phyloP scores from a whole-genome alignment of 2,329 filamentous ascomycete species.

The Trichophyton simii region DNA sequence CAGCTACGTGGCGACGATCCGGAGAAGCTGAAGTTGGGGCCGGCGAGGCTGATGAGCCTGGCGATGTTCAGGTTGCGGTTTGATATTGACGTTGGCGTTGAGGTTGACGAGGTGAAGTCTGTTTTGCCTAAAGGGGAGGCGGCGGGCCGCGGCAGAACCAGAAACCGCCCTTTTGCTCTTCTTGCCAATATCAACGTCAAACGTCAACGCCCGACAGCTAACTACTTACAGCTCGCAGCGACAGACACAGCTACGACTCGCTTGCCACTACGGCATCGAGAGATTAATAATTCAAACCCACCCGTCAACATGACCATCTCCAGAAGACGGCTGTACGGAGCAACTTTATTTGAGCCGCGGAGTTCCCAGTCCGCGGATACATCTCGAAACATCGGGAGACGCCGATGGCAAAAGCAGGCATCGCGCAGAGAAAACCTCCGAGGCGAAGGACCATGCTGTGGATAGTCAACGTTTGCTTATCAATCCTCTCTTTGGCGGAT shows the following conservation, averaged over 20 bases:
- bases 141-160: conserved; percentile 2
- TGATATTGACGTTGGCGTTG: background rate
- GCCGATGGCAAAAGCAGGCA: background rate
- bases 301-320: background rate
- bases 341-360: conserved; percentile 1
- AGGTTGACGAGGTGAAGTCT: background rate
- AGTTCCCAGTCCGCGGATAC: background rate
- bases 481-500: background rate
- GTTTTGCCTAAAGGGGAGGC: background rate
- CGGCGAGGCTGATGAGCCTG: background rate
- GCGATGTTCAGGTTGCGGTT: background rate
- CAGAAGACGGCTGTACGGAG: background rate
- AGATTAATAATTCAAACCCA: too few relatives aligned
- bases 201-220: background rate
- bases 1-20: background rate
- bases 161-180: background rate
- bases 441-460: background rate
- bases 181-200: background rate
- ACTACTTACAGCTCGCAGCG: too few relatives aligned
- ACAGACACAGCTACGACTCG: too few relatives aligned
- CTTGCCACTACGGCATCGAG: too few relatives aligned
- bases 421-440: too few relatives aligned
- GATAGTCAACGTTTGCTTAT: background rate
- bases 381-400: background rate
- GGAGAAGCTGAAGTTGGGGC: background rate